Evolutionary conservation across 2,329 filamentous ascomycete genomes (phyloP).

Genomic region (Aspergillus sp.): DNA sequence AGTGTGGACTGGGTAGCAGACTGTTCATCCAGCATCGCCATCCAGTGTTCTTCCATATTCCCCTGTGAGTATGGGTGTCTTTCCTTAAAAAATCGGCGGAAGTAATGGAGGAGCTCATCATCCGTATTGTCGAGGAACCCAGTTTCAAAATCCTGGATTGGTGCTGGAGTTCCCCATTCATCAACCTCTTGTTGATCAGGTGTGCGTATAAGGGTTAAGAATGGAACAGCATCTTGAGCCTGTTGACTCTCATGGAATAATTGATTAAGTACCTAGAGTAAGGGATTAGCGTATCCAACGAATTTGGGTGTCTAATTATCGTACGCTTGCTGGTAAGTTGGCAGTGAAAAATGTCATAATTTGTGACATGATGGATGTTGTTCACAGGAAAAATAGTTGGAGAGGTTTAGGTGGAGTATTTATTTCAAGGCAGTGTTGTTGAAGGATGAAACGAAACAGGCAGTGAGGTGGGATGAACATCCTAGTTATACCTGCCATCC

Average conservation of each 20-base stretch:
- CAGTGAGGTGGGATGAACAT: too few relatives aligned
- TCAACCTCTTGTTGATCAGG: neutral
- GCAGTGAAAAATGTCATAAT: neutral
- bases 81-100: neutral
- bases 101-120: neutral
- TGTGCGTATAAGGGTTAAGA: neutral
- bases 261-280: neutral
- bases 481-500: too few relatives aligned
- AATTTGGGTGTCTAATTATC: neutral
- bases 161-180: neutral
- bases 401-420: too few relatives aligned
- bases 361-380: neutral
- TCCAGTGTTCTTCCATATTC: neutral
- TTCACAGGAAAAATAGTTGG: too few relatives aligned
- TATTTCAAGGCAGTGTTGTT: too few relatives aligned
- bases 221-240: neutral
- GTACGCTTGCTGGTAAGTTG: neutral
- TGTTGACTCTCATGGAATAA: neutral
- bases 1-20: neutral
- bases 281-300: neutral
- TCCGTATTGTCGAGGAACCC: neutral
- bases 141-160: neutral
- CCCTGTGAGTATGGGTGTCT: neutral
- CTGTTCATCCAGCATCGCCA: neutral
- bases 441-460: too few relatives aligned